These are phyloP conservation scores for Phaseolus coccineus DNA, from an alignment of 331 rosid genomes.

Conservation along the genomic window DNA sequence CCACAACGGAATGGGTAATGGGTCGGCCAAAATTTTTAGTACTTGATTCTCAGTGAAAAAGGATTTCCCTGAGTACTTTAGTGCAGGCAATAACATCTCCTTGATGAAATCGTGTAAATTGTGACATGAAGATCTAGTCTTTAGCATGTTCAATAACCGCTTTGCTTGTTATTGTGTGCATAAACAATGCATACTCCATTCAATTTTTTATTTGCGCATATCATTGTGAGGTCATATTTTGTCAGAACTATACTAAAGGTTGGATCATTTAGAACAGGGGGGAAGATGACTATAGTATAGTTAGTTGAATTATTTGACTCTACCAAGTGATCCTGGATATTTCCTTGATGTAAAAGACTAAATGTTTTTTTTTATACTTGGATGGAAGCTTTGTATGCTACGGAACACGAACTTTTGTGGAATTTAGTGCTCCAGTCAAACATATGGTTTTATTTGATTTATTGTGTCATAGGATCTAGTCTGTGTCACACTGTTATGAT, in stretches of 20 bases:
- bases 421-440: not conserved
- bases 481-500: not conserved
- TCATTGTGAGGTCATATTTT: slow-evolving; percentile 3
- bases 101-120: not conserved
- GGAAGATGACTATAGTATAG: not conserved
- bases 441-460: slow-evolving; percentile 15
- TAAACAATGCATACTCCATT: not conserved
- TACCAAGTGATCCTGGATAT: not conserved
- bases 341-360: not conserved
- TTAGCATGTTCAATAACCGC: not conserved
- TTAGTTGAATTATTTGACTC: slow-evolving; percentile 15
- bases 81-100: not conserved
- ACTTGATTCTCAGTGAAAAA: not conserved
- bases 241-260: not conserved
- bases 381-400: not conserved
- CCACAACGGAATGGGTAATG: not conserved
- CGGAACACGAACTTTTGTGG: not conserved
- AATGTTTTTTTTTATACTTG: not conserved
- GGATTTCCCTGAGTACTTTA: not conserved
- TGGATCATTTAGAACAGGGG: not conserved
- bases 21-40: not conserved
- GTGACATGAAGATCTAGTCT: not conserved
- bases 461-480: not conserved
- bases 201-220: not conserved
- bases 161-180: not conserved